Base-by-base conservation (phyloP, 345 rosid genomes). In the Camelina neglecta region DNA sequence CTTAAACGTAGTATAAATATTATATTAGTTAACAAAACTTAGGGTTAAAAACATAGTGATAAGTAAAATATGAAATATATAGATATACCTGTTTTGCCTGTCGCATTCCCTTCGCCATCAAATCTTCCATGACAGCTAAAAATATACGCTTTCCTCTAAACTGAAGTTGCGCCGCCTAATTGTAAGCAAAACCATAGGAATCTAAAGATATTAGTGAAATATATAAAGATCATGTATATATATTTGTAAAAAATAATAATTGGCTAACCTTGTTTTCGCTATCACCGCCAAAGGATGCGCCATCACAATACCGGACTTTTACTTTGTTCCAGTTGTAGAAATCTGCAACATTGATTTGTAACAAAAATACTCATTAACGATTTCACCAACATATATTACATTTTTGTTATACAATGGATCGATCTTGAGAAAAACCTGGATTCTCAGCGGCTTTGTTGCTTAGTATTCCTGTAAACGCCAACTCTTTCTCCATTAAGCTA, bases 321-420 rank as follows among this genome's bases (percentile, higher is more conserved):
- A 90, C 96, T 8, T 95, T 90, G 76, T 93, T 91, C 98, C 98
- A 93, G 48, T 93, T 91, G 85, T 91, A 91, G 85, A 93, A 91
- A 74, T 91, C 97, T 91, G 83, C 29, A 42, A 41, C 26, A 53
- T 58, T 74, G n/a, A 47, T 73, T 31, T 31, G 16, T 8, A 31
- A 21, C 23, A 49, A 8, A 29, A 51, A 39, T 11, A 56, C 51
- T 67, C 55, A 60, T 41, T 7, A 48, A 47, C 21, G 4, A 38
- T 65, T 33, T 11, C 42, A 47, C n/a, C 38, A 66, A 47, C n/a
- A 21, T 11, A 59, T 29, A 59, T 55, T 9, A 47, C 23, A 15
- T 1, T 44, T 57, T 48, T 8, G 8, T 73, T 65, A 7, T 12
- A 35, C 10, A 39, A 26, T 21, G 13, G 9, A 31, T 31, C 16